These are phyloP conservation scores for Murraya koenigii DNA, from an alignment of 345 rosid species.

Conservation along the genomic window DNA sequence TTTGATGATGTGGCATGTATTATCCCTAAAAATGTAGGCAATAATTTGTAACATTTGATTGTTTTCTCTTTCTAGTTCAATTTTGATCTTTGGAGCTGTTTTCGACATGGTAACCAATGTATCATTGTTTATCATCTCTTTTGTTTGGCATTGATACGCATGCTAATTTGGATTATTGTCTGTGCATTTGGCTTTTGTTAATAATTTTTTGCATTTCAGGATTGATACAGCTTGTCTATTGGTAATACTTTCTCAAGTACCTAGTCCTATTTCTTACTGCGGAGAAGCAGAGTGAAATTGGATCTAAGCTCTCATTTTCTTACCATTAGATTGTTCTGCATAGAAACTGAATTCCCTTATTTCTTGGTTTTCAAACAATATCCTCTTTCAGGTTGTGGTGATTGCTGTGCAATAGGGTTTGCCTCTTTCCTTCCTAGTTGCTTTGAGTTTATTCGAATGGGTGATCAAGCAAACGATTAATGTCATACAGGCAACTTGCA, in stretches of 20 bases:
- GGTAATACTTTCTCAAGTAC: conserved; percentile 87
- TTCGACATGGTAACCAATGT: conserved; percentile 76
- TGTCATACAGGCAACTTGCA: conserved; percentile 65
- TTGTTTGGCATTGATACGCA: no score
- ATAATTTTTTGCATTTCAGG: conserved; percentile 41
- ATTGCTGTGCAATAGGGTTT: conserved; percentile 40
- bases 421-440: conserved; percentile 48
- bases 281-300: conserved; percentile 49
- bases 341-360: neutral
- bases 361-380: conserved; percentile 10
- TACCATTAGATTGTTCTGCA: neutral
- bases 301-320: conserved; percentile 45
- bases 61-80: conserved; percentile 33
- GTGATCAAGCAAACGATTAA: conserved; percentile 73
- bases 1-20: no score
- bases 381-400: conserved; percentile 48
- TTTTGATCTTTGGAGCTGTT: conserved; percentile 95
- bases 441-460: conserved; percentile 75
- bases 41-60: conserved; percentile 6
- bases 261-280: conserved; percentile 69
- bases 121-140: no score
- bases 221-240: conserved; percentile 94
- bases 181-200: conserved; percentile 12
- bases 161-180: neutral
- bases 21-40: neutral